Evolutionary conservation across 2,329 filamentous ascomycete species (phyloP), one percentile per base, ranked within the genome.

Genomic region (Didymella pinodella): DNA sequence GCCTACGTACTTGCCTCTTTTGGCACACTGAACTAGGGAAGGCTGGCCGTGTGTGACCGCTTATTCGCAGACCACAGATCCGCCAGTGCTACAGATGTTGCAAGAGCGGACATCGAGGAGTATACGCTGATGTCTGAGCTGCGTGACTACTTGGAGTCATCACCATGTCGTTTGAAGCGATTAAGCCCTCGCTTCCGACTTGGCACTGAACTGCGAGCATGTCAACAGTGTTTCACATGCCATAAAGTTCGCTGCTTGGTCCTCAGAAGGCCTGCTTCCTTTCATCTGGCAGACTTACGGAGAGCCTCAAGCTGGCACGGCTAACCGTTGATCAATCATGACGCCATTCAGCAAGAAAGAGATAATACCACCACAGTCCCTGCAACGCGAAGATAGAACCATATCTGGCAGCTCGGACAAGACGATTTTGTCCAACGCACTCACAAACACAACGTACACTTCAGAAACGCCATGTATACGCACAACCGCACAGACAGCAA

Each of bases 391-490:
- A 4, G n/a, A n/a, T 22, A 48, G 48, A 18, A 46, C n/a, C 2
- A 34, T 46, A 20, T 58, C 55, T 7, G 48, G 45, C 20, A 26
- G 26, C 28, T 58, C 49, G 40, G 36, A 11, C 1, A n/a, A 44
- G 29, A 36, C 54, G 8, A 25, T 14, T 12, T 25, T 46, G 2
- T 32, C 41, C 31, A 45, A 10, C 25, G 12, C 46, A 18, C 31
- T 40, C 20, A 51, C 52, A 7, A 38, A 45, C 29, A 45, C 52
- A 25, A 51, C 44, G 10, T 40, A 40, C 26, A 29, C 48, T 32
- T 54, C 60, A 32, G 46, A 46, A 40, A 31, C 57, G 10, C 34
- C 54, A 48, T 48, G 18, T 32, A 53, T 47, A 8, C n/a, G 41
- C 6, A 45, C 46, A 14, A 20, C 25, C 14, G 41, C 25, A 25